Evolutionary conservation across 768 basidiomycete genomes (phyloP).

Genomic region (Tephrocybe sp.): DNA sequence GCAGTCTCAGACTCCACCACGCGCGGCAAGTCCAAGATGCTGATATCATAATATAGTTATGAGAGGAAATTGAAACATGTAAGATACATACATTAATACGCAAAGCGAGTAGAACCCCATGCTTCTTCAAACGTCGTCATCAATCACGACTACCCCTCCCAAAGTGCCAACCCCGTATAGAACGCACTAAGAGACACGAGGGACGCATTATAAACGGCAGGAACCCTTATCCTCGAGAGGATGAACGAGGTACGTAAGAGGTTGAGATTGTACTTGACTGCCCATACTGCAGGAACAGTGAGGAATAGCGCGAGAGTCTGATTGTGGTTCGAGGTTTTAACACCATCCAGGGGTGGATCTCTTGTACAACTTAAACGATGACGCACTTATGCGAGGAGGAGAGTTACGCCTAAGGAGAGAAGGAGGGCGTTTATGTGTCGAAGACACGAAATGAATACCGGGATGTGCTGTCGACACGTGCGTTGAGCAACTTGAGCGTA

Average conservation of each 20-base stretch:
- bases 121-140: too few relatives aligned
- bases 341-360: slow-evolving; percentile 8
- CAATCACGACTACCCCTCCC: slow-evolving; percentile 58
- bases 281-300: slow-evolving; percentile 40
- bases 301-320: slow-evolving; percentile 34
- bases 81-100: too few relatives aligned
- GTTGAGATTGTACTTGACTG: slow-evolving; percentile 52
- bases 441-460: slow-evolving; percentile 76
- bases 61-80: too few relatives aligned
- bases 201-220: slow-evolving; percentile 67
- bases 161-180: slow-evolving; percentile 69
- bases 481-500: slow-evolving; percentile 3
- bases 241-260: slow-evolving; percentile 66
- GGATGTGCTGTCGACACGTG: slow-evolving; percentile 51
- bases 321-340: slow-evolving; percentile 6
- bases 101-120: too few relatives aligned
- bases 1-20: too few relatives aligned
- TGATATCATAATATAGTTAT: too few relatives aligned
- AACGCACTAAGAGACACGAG: slow-evolving; percentile 66
- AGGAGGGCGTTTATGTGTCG: slow-evolving; percentile 74
- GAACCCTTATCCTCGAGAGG: slow-evolving; percentile 71
- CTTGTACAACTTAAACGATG: slow-evolving; percentile 45
- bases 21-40: too few relatives aligned
- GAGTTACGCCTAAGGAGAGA: slow-evolving; percentile 63
- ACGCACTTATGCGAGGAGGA: slow-evolving; percentile 60